These are phyloP conservation scores for Colletotrichum sp. DNA, from an alignment of 2,329 filamentous ascomycete species.

Conservation along the genomic window DNA sequence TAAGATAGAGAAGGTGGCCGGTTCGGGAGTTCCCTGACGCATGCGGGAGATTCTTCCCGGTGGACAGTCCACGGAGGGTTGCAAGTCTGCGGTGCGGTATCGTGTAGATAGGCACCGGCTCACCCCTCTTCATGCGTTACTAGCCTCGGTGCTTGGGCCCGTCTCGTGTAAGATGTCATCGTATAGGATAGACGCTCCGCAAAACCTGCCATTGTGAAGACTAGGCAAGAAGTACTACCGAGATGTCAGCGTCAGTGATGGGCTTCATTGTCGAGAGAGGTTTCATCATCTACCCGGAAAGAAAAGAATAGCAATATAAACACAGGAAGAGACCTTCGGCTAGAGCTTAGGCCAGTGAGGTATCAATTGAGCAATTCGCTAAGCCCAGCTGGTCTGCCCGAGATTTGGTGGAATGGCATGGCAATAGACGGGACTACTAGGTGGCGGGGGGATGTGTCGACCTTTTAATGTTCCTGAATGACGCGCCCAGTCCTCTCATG, in stretches of 20 bases:
- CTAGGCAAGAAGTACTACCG: accelerated
- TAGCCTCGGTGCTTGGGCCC: neutral
- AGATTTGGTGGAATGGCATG: no score
- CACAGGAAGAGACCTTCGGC: neutral
- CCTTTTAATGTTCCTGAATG: neutral
- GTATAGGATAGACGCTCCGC: neutral
- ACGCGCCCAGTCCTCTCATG: neutral
- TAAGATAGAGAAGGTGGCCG: neutral
- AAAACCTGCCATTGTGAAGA: neutral
- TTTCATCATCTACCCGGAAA: neutral
- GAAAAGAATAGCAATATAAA: neutral
- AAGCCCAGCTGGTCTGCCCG: no score
- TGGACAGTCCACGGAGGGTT: neutral
- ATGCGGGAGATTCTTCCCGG: neutral
- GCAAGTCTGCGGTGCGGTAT: neutral
- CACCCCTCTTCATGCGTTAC: neutral
- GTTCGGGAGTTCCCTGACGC: neutral
- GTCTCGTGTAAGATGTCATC: neutral
- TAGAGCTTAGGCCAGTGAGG: neutral
- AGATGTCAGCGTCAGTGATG: neutral
- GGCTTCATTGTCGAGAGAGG: neutral
- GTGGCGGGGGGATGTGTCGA: neutral
- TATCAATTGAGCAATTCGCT: no score
- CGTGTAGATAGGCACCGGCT: neutral
- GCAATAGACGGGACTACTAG: no score